These are phyloP conservation scores for Heliamphora pulchella DNA, from an alignment of 179 eudicot species.

Conservation along the genomic window DNA sequence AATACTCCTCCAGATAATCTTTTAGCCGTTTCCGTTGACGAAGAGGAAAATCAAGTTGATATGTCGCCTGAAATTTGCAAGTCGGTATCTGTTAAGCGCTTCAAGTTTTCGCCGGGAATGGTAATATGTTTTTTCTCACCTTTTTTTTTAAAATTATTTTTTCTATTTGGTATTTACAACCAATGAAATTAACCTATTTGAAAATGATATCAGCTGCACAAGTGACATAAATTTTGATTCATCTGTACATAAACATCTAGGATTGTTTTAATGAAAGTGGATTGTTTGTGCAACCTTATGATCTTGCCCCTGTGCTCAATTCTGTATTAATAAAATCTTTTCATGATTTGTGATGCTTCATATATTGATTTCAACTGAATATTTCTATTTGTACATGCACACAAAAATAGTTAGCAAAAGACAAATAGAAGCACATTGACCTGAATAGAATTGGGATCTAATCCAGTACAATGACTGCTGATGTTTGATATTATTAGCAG, in stretches of 20 bases:
- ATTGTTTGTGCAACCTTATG: not conserved
- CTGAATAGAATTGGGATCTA: not conserved
- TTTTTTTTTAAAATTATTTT: not conserved
- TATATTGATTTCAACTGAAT: not conserved
- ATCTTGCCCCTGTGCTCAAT: not conserved
- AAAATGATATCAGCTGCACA: not conserved
- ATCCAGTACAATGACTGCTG: not conserved
- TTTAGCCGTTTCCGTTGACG: slow-evolving; percentile 25
- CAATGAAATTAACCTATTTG: not conserved
- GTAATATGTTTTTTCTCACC: slow-evolving; percentile 28
- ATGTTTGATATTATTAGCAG: not conserved
- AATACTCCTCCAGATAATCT: slow-evolving; percentile 34
- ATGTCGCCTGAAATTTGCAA: slow-evolving; percentile 65
- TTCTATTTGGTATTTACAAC: not conserved
- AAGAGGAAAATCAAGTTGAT: slow-evolving; percentile 34
- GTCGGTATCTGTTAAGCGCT: slow-evolving; percentile 45
- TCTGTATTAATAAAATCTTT: not conserved
- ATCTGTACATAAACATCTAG: not conserved
- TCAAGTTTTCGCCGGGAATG: slow-evolving; percentile 96
- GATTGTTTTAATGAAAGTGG: not conserved
- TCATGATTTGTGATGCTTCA: slow-evolving; percentile 6
- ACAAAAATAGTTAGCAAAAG: not conserved
- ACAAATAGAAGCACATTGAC: not conserved
- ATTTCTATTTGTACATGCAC: not conserved
- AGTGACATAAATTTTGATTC: not conserved